These are phyloP conservation scores for Gypsophila paniculata DNA, from an alignment of 179 eudicot species.

Conservation along the genomic window DNA sequence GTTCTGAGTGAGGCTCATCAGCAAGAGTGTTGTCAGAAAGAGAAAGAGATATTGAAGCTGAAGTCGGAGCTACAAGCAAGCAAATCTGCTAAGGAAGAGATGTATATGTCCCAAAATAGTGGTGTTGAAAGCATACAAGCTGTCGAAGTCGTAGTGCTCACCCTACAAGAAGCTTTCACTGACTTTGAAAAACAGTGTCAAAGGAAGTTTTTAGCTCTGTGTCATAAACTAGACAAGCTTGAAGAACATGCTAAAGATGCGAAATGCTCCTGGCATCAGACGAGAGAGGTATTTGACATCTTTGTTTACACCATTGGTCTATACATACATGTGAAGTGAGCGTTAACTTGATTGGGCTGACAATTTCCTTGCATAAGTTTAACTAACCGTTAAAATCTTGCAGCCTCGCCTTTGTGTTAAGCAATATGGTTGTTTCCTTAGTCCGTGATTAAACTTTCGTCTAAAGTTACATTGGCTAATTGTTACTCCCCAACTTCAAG, in stretches of 20 bases:
- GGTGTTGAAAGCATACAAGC: constrained; percentile 38
- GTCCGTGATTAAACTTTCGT: neutral
- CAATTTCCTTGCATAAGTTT: neutral
- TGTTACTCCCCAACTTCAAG: neutral
- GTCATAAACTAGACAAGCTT: constrained; percentile 45
- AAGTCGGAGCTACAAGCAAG: constrained; percentile 48
- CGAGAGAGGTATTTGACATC: constrained; percentile 51
- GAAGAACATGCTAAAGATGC: constrained; percentile 47
- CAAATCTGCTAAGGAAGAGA: constrained; percentile 48
- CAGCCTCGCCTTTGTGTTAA: neutral
- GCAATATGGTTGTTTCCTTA: too few species aligned
- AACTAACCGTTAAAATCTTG: neutral
- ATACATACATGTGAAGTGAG: neutral
- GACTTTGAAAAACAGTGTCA: constrained; percentile 52
- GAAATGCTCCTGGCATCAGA: constrained; percentile 41
- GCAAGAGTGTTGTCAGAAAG: constrained; percentile 63
- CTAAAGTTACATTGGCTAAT: neutral
- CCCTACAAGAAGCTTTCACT: constrained; percentile 43
- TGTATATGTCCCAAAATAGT: constrained; percentile 43
- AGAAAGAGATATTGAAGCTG: constrained; percentile 48
- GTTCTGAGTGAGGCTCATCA: constrained; percentile 79
- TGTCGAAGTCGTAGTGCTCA: constrained; percentile 40
- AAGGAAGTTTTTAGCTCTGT: constrained; percentile 36
- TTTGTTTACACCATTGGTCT: neutral
- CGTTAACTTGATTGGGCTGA: neutral